Evolutionary conservation across 2,329 filamentous ascomycete species (phyloP).

Genomic region (Xylaria sp.): DNA sequence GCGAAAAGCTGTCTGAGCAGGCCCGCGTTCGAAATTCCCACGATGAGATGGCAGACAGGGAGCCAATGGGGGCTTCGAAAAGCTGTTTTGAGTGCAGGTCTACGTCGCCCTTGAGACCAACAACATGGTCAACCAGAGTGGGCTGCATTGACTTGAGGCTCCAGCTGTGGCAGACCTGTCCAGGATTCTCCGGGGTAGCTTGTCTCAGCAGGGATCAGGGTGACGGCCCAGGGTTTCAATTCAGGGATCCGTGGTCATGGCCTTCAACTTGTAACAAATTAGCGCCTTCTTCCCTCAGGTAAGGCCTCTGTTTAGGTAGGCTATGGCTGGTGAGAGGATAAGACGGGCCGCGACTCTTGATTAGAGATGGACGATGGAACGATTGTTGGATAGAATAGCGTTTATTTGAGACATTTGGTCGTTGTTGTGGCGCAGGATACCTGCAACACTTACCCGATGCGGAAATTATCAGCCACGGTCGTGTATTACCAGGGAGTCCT

Average conservation of each 20-base stretch:
- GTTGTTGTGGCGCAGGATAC: neutral
- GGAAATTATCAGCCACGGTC: conserved; percentile 14
- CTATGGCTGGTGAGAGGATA: neutral
- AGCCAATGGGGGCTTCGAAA: conserved; percentile 1
- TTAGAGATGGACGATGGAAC: neutral
- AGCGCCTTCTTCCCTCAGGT: neutral
- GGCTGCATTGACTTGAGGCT: conserved; percentile 43
- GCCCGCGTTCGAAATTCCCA: conserved; percentile 5
- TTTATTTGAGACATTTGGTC: neutral
- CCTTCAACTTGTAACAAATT: conserved; percentile 30
- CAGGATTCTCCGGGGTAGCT: conserved; percentile 31
- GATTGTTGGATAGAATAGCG: too few relatives aligned
- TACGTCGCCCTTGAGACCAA: conserved; percentile 7
- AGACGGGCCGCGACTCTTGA: neutral
- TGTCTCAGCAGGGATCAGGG: conserved; percentile 42
- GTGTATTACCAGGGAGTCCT: neutral
- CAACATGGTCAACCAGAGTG: conserved; percentile 2
- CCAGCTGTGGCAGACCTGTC: conserved; percentile 41
- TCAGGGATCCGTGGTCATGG: conserved; percentile 23
- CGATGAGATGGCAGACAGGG: neutral
- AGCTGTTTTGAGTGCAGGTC: conserved; percentile 17
- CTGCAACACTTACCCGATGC: conserved; percentile 11
- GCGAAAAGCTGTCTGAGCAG: conserved; percentile 21
- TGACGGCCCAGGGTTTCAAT: conserved; percentile 39
- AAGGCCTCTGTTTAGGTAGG: neutral